Percentiles rank a stretch among this genome's conserved stretches.
These are phyloP conservation scores for Starmerella roubikii DNA, from an alignment of 805 yeast genomes.

Conservation along the genomic window DNA sequence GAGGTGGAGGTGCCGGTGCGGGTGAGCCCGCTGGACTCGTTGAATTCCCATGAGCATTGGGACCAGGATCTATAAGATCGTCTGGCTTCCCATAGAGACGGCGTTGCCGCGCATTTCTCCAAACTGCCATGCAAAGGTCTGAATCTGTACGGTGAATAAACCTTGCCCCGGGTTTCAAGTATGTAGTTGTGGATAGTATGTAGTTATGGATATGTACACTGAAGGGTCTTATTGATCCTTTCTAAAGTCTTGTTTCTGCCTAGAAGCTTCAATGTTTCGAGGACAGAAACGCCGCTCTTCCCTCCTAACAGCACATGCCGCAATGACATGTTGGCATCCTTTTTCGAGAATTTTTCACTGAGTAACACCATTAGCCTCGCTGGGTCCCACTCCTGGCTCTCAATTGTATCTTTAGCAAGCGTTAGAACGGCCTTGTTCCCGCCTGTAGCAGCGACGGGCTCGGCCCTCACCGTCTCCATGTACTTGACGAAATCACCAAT, in stretches of 20 bases:
- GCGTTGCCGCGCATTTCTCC: conserved; percentile 17
- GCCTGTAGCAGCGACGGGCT: background rate
- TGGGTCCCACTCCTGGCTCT: conserved; percentile 1
- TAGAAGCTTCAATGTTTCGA: conserved; percentile 40
- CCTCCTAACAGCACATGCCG: conserved; percentile 62
- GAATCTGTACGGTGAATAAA: no score
- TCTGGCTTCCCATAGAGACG: conserved; percentile 17
- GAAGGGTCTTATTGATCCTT: no score
- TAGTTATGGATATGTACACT: background rate
- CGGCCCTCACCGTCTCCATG: conserved; percentile 22
- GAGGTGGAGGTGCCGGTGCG: conserved; percentile 12
- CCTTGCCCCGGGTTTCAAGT: no score
- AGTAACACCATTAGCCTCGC: conserved; percentile 1
- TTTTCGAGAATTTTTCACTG: conserved; percentile 10
- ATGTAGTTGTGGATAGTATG: no score
- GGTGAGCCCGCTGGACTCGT: background rate
- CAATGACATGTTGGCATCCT: conserved; percentile 38
- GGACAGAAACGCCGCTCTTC: conserved; percentile 55
- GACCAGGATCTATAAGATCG: conserved; percentile 10
- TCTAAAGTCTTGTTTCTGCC: no score
- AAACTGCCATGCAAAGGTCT: conserved; percentile 13
- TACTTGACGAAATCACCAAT: conserved; percentile 38
- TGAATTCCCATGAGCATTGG: background rate
- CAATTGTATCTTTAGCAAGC: background rate
- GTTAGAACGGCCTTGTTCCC: background rate